A percentile compares a stretch with the other conserved stretches of the same genome.
These are phyloP conservation scores for Euphorbia pulcherrima DNA, from an alignment of 345 rosid species.

Conservation along the genomic window DNA sequence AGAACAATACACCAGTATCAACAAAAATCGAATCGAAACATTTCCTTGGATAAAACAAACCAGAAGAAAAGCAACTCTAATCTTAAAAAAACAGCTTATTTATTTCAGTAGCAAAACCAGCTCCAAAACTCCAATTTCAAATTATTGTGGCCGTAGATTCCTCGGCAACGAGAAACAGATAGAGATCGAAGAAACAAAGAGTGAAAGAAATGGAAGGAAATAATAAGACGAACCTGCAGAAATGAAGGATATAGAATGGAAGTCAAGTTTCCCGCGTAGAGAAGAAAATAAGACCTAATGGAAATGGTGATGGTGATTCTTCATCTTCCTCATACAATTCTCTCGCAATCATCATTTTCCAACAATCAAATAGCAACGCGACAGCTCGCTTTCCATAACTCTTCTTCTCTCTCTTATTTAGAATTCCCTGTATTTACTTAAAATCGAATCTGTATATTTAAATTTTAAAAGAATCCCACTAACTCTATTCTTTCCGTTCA, in stretches of 20 bases:
- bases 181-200: not conserved
- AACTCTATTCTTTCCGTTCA: too few relatives aligned
- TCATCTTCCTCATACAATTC: constrained; percentile 4
- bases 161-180: constrained; percentile 27
- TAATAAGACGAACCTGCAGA: constrained; percentile 16
- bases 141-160: not conserved
- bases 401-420: not conserved
- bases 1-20: not conserved
- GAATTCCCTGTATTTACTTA: too few relatives aligned
- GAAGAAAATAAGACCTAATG: constrained; percentile 5
- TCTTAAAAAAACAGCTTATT: not conserved
- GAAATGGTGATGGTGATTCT: not conserved
- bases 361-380: constrained; percentile 32
- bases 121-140: not conserved
- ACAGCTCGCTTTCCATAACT: constrained; percentile 24
- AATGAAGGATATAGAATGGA: not conserved
- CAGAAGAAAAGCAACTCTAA: not conserved
- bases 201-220: not conserved
- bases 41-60: not conserved
- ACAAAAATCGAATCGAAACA: not conserved
- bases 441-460: too few relatives aligned
- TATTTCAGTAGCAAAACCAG: too few relatives aligned
- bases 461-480: too few relatives aligned
- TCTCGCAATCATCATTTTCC: constrained; percentile 23
- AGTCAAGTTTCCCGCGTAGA: constrained; percentile 46